These are phyloP conservation scores for Leccinellum luteum DNA, from an alignment of 768 basidiomycete genomes.

Conservation along the genomic window DNA sequence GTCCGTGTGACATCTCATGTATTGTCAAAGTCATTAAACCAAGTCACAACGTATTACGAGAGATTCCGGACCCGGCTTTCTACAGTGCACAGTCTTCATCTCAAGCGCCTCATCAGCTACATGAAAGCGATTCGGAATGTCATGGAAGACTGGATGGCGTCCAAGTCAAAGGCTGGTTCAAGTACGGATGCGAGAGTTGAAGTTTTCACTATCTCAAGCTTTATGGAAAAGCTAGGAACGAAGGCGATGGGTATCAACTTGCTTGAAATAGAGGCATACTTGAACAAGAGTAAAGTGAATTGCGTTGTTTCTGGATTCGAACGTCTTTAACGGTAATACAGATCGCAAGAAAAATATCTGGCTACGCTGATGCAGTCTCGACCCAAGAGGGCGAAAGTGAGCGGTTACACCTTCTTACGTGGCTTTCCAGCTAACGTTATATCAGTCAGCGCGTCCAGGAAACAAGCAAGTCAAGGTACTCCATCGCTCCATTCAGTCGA, in stretches of 20 bases:
- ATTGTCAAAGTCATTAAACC: constrained; percentile 62
- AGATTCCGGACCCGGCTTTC: constrained; percentile 79
- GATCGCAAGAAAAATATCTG: constrained; percentile 80
- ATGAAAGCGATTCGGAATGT: constrained; percentile 67
- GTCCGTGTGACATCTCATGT: constrained; percentile 55
- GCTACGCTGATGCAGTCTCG: constrained; percentile 68
- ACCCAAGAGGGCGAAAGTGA: constrained; percentile 38
- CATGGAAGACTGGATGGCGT: constrained; percentile 47
- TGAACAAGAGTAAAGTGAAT: constrained; percentile 86
- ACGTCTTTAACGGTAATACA: constrained; percentile 19
- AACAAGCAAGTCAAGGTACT: constrained; percentile 39
- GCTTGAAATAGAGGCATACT: constrained; percentile 76
- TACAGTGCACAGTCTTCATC: constrained; percentile 67
- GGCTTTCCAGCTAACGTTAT: not conserved
- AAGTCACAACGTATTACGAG: constrained; percentile 73
- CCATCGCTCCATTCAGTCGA: constrained; percentile 82
- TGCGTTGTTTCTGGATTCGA: not conserved
- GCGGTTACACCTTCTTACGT: not conserved
- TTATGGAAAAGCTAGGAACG: constrained; percentile 64
- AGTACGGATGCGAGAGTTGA: constrained; percentile 37
- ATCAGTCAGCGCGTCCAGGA: constrained; percentile 8
- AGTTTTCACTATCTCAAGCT: constrained; percentile 65
- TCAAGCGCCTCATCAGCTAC: constrained; percentile 75
- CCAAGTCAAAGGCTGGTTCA: constrained; percentile 16
- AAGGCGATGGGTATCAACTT: constrained; percentile 77